phyloP scores from a whole-genome alignment of 345 rosid genomes.

The Populus nigra region DNA sequence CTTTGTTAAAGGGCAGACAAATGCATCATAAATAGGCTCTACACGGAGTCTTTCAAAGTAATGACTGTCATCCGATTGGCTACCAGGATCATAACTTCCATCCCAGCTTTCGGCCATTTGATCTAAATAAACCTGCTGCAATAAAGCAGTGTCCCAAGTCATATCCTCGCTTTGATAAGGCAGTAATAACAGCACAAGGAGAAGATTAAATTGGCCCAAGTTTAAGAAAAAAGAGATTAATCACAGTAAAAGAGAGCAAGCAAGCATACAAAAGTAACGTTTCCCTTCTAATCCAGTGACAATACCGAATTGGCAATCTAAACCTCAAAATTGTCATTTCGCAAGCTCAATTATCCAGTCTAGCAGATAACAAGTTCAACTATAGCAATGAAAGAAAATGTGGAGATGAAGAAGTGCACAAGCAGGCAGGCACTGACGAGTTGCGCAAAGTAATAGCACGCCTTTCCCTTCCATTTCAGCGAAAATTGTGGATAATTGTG shows the following conservation, averaged over 20 bases:
- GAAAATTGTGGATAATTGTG: not conserved
- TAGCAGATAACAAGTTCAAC: not conserved
- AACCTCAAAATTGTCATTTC: not conserved
- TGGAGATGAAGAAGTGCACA: not conserved
- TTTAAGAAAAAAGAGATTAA: not conserved
- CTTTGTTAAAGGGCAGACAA: constrained; percentile 90
- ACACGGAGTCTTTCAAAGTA: constrained; percentile 54
- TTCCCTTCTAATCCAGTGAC: not conserved
- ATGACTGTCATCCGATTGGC: constrained; percentile 75
- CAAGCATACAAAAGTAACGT: not conserved
- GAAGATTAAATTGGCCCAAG: not conserved
- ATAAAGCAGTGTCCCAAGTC: constrained; percentile 1
- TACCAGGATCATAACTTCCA: constrained; percentile 54
- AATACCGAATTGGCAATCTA: not conserved
- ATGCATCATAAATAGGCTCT: constrained; percentile 81
- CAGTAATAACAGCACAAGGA: not conserved
- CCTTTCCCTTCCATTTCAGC: not conserved
- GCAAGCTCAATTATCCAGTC: not conserved
- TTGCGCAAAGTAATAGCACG: not conserved
- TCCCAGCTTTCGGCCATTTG: constrained; percentile 71
- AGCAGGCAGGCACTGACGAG: not conserved
- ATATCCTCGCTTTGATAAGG: not conserved
- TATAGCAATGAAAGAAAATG: not conserved
- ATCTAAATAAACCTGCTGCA: constrained; percentile 24
- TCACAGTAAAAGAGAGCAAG: not conserved